Evolutionary conservation across 1,284 basidiomycete species (phyloP).

Genomic region (Xanthoconium separans): DNA sequence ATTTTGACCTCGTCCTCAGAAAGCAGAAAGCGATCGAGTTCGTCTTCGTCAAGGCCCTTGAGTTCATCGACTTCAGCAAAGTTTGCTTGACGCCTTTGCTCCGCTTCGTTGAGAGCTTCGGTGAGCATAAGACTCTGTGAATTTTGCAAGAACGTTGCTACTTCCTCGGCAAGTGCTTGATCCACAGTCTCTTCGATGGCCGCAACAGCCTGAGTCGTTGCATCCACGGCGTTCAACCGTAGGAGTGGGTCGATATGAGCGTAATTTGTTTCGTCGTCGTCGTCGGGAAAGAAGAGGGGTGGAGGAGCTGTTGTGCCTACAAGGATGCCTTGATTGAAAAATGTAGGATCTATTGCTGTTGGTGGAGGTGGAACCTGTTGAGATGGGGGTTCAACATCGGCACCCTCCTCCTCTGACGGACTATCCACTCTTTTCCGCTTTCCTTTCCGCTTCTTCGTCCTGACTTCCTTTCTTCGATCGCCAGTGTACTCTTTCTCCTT

Average conservation of each 20-base stretch:
- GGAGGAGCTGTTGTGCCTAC: conserved; percentile 22
- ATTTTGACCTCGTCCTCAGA: conserved; percentile 84
- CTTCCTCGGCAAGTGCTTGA: conserved; percentile 60
- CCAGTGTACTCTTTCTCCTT: conserved; percentile 48
- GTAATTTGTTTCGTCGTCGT: conserved; percentile 41
- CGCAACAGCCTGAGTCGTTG: conserved; percentile 17
- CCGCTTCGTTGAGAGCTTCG: conserved; percentile 62
- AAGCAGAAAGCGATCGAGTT: conserved; percentile 85
- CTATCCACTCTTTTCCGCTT: conserved; percentile 44
- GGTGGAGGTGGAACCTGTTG: conserved; percentile 35
- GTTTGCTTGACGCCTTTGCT: conserved; percentile 54
- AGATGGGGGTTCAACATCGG: conserved; percentile 22
- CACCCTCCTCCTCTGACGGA: conserved; percentile 41
- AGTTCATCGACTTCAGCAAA: conserved; percentile 63
- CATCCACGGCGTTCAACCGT: conserved; percentile 29
- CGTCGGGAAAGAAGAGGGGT: conserved; percentile 44
- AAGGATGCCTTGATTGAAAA: conserved; percentile 46
- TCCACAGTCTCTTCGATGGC: conserved; percentile 49
- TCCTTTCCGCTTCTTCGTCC: conserved; percentile 34
- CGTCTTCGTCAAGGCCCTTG: conserved; percentile 86
- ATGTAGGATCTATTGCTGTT: conserved; percentile 36
- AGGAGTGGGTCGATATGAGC: conserved; percentile 60
- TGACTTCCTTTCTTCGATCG: conserved; percentile 31
- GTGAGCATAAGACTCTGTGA: conserved; percentile 54
- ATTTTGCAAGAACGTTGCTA: conserved; percentile 60